These are phyloP conservation scores for Ophiocordyceps camponoti-leonardi DNA, from an alignment of 2,329 filamentous ascomycete species.

Conservation along the genomic window DNA sequence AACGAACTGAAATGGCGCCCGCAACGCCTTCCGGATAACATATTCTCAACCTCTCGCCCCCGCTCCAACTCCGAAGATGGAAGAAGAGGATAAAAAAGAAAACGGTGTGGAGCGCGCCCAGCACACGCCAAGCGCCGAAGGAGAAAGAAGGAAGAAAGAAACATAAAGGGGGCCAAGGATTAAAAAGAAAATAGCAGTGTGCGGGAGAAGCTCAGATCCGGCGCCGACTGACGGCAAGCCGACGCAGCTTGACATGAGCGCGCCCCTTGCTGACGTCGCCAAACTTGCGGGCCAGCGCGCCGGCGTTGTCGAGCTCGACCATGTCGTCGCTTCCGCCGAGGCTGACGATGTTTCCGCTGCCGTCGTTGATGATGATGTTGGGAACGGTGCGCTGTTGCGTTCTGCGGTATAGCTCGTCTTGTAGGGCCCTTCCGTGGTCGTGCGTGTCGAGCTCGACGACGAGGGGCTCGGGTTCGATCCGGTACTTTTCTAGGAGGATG, in stretches of 20 bases:
- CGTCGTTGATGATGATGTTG: conserved; percentile 76
- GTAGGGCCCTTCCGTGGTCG: conserved; percentile 53
- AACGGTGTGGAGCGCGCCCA: too few species aligned
- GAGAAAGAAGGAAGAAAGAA: too few species aligned
- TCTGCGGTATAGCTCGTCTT: conserved; percentile 50
- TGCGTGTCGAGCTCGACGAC: conserved; percentile 86
- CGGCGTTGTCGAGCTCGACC: conserved; percentile 47
- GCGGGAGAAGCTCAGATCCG: neutral
- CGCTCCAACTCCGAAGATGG: too few species aligned
- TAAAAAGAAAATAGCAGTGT: too few species aligned
- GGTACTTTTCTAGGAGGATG: conserved; percentile 70
- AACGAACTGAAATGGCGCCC: too few species aligned
- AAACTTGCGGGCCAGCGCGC: conserved; percentile 54
- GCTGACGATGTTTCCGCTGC: conserved; percentile 27
- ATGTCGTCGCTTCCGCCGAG: conserved; percentile 87
- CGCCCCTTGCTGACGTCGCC: conserved; percentile 56
- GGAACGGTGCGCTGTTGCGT: conserved; percentile 79
- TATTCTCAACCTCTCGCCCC: too few species aligned
- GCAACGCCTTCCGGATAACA: too few species aligned
- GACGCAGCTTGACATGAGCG: conserved; percentile 19
- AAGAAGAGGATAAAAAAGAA: too few species aligned
- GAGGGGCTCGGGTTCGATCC: conserved; percentile 63
- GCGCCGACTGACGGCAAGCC: neutral
- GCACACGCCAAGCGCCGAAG: too few species aligned
- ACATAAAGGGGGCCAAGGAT: too few species aligned